phyloP scores from a whole-genome alignment of 1,139 yeast genomes.

The Blastobotrys serpentis region DNA sequence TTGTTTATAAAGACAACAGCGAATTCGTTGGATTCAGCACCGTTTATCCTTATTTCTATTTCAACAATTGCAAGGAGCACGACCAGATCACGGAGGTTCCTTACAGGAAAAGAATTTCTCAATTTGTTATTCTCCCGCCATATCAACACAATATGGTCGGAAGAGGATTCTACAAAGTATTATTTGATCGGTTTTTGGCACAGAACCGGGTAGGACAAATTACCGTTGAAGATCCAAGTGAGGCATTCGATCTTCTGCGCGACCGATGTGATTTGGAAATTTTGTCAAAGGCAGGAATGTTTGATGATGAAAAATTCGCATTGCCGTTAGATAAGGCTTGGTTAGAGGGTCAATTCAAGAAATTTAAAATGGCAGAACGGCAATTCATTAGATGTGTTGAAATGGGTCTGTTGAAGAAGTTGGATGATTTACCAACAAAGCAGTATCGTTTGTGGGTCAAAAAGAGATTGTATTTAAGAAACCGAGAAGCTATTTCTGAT shows the following conservation, averaged over 20 bases:
- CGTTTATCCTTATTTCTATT: constrained; percentile 81
- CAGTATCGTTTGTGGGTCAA: constrained; percentile 64
- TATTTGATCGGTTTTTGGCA: constrained; percentile 55
- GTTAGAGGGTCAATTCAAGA: constrained; percentile 41
- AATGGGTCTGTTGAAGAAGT: constrained; percentile 58
- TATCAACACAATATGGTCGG: constrained; percentile 73
- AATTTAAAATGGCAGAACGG: constrained; percentile 67
- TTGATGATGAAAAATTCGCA: constrained; percentile 26
- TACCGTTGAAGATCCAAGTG: constrained; percentile 94
- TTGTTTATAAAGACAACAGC: constrained; percentile 36
- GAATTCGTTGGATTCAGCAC: constrained; percentile 75
- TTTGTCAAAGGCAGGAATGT: constrained; percentile 42
- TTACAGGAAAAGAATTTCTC: constrained; percentile 77
- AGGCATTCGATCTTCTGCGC: constrained; percentile 85
- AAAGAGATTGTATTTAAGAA: constrained; percentile 68
- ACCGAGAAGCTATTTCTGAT: constrained; percentile 70
- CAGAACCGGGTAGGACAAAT: constrained; percentile 64
- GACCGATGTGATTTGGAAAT: constrained; percentile 75
- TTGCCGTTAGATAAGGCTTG: constrained; percentile 43
- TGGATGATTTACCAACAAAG: constrained; percentile 30
- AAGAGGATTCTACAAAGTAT: constrained; percentile 54
- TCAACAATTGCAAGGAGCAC: constrained; percentile 55
- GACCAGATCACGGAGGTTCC: constrained; percentile 45
- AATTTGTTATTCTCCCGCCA: constrained; percentile 80
- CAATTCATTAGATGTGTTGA: constrained; percentile 79